phyloP scores from a whole-genome alignment of 2,329 filamentous ascomycete genomes.

The Fusarium drepaniforme region DNA sequence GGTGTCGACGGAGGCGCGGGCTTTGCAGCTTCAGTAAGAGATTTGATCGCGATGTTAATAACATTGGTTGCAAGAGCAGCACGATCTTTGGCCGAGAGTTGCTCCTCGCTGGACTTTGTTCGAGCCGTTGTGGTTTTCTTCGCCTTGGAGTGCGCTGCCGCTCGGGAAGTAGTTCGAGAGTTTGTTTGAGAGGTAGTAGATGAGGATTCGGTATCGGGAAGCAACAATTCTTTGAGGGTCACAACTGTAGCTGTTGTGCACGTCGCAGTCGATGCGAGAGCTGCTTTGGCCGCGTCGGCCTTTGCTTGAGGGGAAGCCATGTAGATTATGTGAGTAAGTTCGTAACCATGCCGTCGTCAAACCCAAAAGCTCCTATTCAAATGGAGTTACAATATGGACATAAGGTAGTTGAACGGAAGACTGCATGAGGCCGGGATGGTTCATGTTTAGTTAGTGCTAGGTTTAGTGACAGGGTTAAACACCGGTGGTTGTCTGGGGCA shows the following conservation, averaged over 20 bases:
- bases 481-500: conserved; percentile 53
- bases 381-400: conserved; percentile 40
- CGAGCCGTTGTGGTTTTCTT: conserved; percentile 33
- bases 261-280: conserved; percentile 64
- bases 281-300: conserved; percentile 65
- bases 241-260: conserved; percentile 65
- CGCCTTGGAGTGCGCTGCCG: conserved; percentile 40
- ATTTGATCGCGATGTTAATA: conserved; percentile 77
- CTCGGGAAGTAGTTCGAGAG: conserved; percentile 44
- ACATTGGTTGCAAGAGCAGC: conserved; percentile 78
- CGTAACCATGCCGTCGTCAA: conserved; percentile 51
- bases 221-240: conserved; percentile 60
- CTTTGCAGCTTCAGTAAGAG: conserved; percentile 75
- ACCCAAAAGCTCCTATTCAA: conserved; percentile 39
- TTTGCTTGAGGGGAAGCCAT: conserved; percentile 61
- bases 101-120: conserved; percentile 40
- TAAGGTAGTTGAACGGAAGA: conserved; percentile 31
- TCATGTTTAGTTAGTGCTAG: conserved; percentile 25
- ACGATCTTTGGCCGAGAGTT: conserved; percentile 62
- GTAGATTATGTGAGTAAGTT: conserved; percentile 42
- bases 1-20: conserved; percentile 49
- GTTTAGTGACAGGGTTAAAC: conserved; percentile 46
- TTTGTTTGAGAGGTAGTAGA: conserved; percentile 42
- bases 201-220: conserved; percentile 48
- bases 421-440: conserved; percentile 20